phyloP scores from a whole-genome alignment of 345 rosid genomes.

The Gossypium arboreum region DNA sequence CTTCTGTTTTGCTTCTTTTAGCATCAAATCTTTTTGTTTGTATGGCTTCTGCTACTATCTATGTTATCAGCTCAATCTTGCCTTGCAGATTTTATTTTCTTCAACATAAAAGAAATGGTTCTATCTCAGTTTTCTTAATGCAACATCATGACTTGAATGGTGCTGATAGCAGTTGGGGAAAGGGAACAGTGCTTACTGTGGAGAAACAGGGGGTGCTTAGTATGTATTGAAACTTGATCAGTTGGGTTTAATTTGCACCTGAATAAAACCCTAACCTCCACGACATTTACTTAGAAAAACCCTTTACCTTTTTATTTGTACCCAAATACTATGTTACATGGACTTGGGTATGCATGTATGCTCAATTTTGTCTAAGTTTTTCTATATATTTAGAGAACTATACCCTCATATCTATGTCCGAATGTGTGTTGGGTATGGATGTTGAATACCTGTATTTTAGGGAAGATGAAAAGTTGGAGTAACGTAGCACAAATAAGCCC shows the following conservation, averaged over 20 bases:
- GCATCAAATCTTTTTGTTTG: neutral
- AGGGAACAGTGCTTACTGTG: neutral
- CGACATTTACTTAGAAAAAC: neutral
- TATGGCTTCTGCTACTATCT: neutral
- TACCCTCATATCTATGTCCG: neutral
- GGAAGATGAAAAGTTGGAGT: neutral
- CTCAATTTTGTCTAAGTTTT: neutral
- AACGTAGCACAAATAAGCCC: neutral
- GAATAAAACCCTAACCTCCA: neutral
- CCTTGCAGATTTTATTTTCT: neutral
- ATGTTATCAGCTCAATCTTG: neutral
- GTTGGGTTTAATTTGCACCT: neutral
- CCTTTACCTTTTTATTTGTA: neutral
- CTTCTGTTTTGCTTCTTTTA: conserved; percentile 3
- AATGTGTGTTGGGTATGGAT: neutral
- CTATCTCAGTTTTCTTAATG: neutral
- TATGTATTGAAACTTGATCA: neutral
- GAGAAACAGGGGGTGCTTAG: neutral
- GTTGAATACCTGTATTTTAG: neutral
- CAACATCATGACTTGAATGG: neutral
- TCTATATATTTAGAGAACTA: neutral
- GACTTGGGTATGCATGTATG: neutral
- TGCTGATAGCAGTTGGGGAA: neutral
- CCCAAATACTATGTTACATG: neutral
- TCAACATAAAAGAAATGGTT: neutral